Conservation (phyloP, 23 red algal species). For the Chondrus crispus region DNA sequence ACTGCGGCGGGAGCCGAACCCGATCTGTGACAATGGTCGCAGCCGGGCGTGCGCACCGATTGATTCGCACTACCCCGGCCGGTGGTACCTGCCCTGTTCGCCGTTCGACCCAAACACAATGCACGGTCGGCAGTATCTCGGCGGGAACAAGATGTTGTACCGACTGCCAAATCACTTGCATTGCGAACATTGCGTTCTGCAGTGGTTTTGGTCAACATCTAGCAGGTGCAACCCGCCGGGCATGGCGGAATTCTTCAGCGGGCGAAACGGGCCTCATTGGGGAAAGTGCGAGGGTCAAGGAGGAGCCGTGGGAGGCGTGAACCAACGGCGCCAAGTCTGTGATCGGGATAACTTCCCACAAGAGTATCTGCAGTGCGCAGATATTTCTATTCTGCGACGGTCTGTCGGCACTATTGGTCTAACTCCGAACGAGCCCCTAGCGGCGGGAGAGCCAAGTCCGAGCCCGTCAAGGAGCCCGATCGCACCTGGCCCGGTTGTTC, state of each 20-base stretch:
- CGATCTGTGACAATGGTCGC: slow-evolving; percentile 15
- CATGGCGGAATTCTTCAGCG: slow-evolving; percentile 47
- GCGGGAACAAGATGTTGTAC: not conserved
- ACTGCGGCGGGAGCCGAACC: slow-evolving; percentile 29
- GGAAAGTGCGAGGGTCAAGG: slow-evolving; percentile 34
- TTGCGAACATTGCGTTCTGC: slow-evolving; percentile 57
- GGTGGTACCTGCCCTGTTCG: slow-evolving; percentile 44
- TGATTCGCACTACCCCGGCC: slow-evolving; percentile 24
- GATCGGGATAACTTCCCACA: not conserved
- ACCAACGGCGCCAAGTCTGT: not conserved
- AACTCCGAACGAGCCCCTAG: too few species aligned
- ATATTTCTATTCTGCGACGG: slow-evolving; percentile 31
- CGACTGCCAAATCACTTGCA: not conserved
- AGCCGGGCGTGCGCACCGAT: slow-evolving; percentile 34
- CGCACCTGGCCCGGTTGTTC: too few species aligned
- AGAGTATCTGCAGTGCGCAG: slow-evolving; percentile 52
- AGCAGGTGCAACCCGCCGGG: slow-evolving; percentile 61
- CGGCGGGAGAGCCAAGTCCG: too few species aligned
- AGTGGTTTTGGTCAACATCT: slow-evolving; percentile 42
- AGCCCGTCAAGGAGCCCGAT: too few species aligned
- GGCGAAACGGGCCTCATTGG: not conserved
- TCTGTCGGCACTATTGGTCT: too few species aligned
- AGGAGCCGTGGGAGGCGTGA: slow-evolving; percentile 12
- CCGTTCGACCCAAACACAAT: not conserved
- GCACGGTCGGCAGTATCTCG: not conserved